Evolutionary conservation across 495 filamentous ascomycete species (phyloP).

Genomic region (Annulohypoxylon nitens): DNA sequence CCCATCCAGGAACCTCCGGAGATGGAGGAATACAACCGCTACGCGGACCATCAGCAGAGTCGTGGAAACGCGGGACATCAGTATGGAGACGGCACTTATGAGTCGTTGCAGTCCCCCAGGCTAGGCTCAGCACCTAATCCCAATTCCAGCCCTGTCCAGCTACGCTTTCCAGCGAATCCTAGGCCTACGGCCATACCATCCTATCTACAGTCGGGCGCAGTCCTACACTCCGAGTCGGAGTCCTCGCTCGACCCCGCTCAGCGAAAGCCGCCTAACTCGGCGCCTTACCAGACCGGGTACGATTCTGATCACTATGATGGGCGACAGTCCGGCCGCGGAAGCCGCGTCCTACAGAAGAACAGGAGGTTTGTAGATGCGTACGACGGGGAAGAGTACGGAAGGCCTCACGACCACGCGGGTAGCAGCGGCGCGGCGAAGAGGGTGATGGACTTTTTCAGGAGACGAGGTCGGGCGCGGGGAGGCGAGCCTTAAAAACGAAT

Average conservation of each 20-base stretch:
- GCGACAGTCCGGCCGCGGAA: slow-evolving; percentile 51
- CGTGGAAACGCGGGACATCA: slow-evolving; percentile 51
- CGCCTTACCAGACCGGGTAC: slow-evolving; percentile 53
- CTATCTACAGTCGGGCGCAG: slow-evolving; percentile 59
- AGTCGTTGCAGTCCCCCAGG: slow-evolving; percentile 53
- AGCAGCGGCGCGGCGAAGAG: slow-evolving; percentile 86
- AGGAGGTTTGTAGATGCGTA: slow-evolving; percentile 94
- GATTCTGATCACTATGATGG: slow-evolving; percentile 54
- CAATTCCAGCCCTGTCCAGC: slow-evolving; percentile 49
- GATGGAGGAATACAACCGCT: slow-evolving; percentile 56
- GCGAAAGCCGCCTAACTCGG: slow-evolving; percentile 50
- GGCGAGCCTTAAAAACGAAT: slow-evolving; percentile 59
- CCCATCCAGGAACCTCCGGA: slow-evolving; percentile 63
- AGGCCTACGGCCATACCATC: slow-evolving; percentile 54
- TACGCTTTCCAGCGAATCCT: slow-evolving; percentile 40
- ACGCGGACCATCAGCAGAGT: slow-evolving; percentile 52
- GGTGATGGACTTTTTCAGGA: slow-evolving; percentile 98
- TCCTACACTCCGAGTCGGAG: slow-evolving; percentile 62
- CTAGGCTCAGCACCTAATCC: slow-evolving; percentile 39
- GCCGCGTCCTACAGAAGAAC: slow-evolving; percentile 80
- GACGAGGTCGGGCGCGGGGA: slow-evolving; percentile 80
- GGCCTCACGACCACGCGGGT: slow-evolving; percentile 75
- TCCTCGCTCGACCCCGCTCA: slow-evolving; percentile 58
- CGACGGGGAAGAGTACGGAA: slow-evolving; percentile 75
- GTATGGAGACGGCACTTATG: slow-evolving; percentile 59